Conservation (phyloP, 2,329 filamentous ascomycete genomes). For the Beauveria asiatica region DNA sequence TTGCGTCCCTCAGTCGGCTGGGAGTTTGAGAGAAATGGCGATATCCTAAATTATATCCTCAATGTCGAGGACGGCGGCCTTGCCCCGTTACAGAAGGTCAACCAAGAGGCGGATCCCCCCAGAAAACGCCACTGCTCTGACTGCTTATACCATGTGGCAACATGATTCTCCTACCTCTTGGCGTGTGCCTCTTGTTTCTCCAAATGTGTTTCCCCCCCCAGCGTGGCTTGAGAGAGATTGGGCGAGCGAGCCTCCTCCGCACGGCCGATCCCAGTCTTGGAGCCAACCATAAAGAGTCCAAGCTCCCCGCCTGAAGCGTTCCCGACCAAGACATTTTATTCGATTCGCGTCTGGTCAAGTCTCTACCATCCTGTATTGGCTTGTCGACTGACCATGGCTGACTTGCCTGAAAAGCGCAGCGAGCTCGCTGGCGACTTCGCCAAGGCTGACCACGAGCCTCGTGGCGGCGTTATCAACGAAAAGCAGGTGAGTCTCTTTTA, state of each 20-base stretch:
- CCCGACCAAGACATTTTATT: neutral
- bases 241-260: neutral
- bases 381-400: conserved; percentile 4
- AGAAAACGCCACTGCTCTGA: neutral
- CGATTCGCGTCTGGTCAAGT: neutral
- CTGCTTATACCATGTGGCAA: neutral
- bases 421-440: conserved; percentile 1
- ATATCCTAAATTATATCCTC: neutral
- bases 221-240: neutral
- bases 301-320: neutral
- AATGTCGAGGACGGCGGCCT: neutral
- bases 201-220: neutral
- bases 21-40: neutral
- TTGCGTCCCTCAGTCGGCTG: neutral
- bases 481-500: neutral
- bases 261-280: neutral
- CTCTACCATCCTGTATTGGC: neutral
- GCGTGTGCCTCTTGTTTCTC: neutral
- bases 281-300: conserved; percentile 1
- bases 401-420: conserved; percentile 6
- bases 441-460: neutral
- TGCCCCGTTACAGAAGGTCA: conserved; percentile 8
- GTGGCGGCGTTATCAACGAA: neutral
- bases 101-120: neutral
- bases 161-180: neutral